A percentile compares a stretch with the other conserved stretches of the same genome.
phyloP scores from a whole-genome alignment of 176 grass and related monocot genomes.

The Eremochloa ophiuroides region DNA sequence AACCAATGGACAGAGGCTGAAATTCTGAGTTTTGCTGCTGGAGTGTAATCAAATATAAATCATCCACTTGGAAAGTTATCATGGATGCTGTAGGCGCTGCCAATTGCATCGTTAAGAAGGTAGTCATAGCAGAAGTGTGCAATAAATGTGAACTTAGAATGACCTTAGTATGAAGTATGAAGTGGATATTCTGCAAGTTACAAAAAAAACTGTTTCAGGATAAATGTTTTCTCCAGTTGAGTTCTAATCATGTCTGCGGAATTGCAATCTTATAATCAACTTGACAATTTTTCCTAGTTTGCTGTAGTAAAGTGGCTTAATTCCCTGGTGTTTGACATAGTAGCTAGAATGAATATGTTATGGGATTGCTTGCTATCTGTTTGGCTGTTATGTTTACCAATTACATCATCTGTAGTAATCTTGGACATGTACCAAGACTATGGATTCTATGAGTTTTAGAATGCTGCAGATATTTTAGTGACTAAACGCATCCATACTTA shows the following conservation, averaged over 20 bases:
- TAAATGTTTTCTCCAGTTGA: conserved; percentile 1
- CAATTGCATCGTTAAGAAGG: conserved; percentile 64
- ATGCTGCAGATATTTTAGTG: not conserved
- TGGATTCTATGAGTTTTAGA: not conserved
- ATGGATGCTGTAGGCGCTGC: conserved; percentile 59
- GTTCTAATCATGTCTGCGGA: not conserved
- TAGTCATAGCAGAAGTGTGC: conserved; percentile 15
- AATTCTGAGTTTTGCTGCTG: conserved; percentile 85
- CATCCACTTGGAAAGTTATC: conserved; percentile 91
- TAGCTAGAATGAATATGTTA: conserved; percentile 1
- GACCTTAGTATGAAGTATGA: not conserved
- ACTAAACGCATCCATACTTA: too few relatives aligned
- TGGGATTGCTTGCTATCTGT: not conserved
- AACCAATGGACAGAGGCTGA: conserved; percentile 67
- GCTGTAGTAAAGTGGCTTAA: not conserved
- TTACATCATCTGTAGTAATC: not conserved
- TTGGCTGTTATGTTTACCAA: not conserved
- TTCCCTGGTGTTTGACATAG: not conserved
- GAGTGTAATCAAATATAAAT: conserved; percentile 92
- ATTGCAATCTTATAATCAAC: not conserved
- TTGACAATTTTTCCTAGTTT: conserved; percentile 1
- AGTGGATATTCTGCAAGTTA: not conserved
- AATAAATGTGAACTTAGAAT: conserved; percentile 3
- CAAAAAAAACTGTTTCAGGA: conserved; percentile 10
- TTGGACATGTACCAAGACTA: not conserved